Base-by-base conservation (phyloP, 495 filamentous ascomycete genomes). In the Pseudotulostoma volvatum region DNA sequence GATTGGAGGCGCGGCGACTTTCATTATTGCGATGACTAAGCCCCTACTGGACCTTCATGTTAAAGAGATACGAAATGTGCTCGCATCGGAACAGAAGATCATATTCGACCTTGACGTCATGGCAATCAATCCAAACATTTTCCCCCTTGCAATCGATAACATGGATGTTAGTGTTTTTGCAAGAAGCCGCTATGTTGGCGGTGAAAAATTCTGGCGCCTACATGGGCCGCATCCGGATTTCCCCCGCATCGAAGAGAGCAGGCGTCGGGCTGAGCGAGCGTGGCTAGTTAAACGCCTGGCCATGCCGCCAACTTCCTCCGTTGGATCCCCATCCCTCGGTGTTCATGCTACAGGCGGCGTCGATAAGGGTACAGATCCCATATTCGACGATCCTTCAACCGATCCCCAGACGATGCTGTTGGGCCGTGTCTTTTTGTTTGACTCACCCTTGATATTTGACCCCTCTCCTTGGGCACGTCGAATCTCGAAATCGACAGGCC, bases 121-220 rank as follows among this genome's bases (percentile, higher is more conserved):
- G 42, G 90, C 88, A 1, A 64, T 82, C 42, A 97, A 97, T 51
- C 90, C 87, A 0, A 97, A 97, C 45, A 68, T 93, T 14, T 78
- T 95, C 32, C 74, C 80, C 11, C 76, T 97, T 18, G 77, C 78
- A 7, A 73, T 97, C 36, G 75, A 80, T 44, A 72, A 81, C 18
- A 79, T 88, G 48, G 81, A 95, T 53, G 67, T 96, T 37, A 82
- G 90, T 48, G 71, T 97, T 16, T 96, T 96, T 56, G 90, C 90
- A 4, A 90, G 86, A 53, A 93, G 85, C 34, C 79, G 78, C 16
- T 79, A 85, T 51, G 79, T 88, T 23, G 79, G 81, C 17, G 78
- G 73, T 17, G 80, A 85, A 38, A 75, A 79, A 40, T 76, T 77
- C 56, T 84, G 78, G 76, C 70, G 72, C 7, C 69, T 75, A 38